Evolutionary conservation across 768 basidiomycete genomes (phyloP), one percentile per base, ranked within the genome.

Genomic region (Xerocomus potaroensis): DNA sequence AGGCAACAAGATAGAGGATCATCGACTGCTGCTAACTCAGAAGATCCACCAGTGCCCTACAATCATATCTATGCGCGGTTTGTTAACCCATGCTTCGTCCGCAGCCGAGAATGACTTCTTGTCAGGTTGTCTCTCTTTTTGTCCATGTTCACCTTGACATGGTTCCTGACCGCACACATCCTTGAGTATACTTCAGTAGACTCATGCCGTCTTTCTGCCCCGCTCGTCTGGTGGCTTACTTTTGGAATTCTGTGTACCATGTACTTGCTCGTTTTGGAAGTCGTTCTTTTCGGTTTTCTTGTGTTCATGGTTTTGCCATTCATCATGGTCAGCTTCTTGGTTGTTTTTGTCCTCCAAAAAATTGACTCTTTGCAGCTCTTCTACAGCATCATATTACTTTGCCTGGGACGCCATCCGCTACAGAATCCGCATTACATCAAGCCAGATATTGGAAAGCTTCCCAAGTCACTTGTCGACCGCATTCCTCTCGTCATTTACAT

Each of bases 401-500:
- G 85, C 61, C 70, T 89, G 16, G 89, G 90, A 3, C 78, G 88
- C 18, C 87, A 88, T 58, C 89, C 89, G 3, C 62, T 90, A 31
- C 87, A 87, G 60, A 80, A 82, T 48, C 83, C 84, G 8, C 72
- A 76, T 45, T 73, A 78, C 60, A 86, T 91, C 62, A 83, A 81
- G 48, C 87, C 86, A 9, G 87, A 91, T 41, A 79, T 91, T 32
- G 83, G 79, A 5, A 88, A 89, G 59, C 69, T 91, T 8, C 70
- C 87, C 1, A 81, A 80, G 59, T 68, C 80, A 6, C 68, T 83
- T 8, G 87, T 92, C 19, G 85, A 91, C 45, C 76, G 75, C 40
- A 91, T 92, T 31, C 90, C 90, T 1, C 74, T 91, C 18, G 89
- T 91, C 22, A 77, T 89, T 53, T 92, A 91, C 66, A 91, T 92